Base-by-base conservation (phyloP, 2,329 filamentous ascomycete species). In the Cladosporium sp. region DNA sequence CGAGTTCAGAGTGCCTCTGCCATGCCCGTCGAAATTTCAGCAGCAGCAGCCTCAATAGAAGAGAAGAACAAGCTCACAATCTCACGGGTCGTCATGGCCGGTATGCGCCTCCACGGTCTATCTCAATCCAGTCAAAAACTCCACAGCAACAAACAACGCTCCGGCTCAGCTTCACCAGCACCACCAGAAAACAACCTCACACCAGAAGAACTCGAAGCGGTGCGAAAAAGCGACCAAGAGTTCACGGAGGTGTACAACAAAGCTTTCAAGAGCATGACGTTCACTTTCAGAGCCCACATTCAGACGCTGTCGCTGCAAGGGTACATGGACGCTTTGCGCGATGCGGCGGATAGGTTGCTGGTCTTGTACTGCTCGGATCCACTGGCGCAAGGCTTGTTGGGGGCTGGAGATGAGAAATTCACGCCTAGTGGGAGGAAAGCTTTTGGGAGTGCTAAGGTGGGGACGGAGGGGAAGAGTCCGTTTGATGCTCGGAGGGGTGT, bases 211-310 rank as follows among this genome's bases (percentile, higher is more conserved):
- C 22, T 43, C 1, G 56, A 59, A 19, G 52, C 51, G 3, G 57
- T 60, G 1, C 55, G 59, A 25, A 60, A 60, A 1, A 70, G 67
- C 40, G 72, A 76, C 39, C 74, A 76, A 50, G 75, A 78, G 53
- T 78, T 72, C 62, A 78, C 77, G 57, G 57, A 74, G 3, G 66
- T 78, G 20, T 78, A 78, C 49, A 74, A 78, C 50, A 74, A 77
- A 54, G 70, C 71, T 2, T 76, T 70, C 61, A 77, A 75, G 53
- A 71, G 71, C 12, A 69, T 72, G 2, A 68, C 67, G n/a, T 71
- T 78, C 45, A 70, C 74, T 5, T 69, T 77, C 46, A 64, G 74
- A 43, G 65, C 65, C 16, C 62, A 71, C 50, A 72, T 76, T 12
- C 32, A 59, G 0, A 59, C 55, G 0, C 60, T 60, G 36, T 58